Percentiles rank a stretch among this genome's conserved stretches.
These are phyloP conservation scores for Pascua sp. DNA, from an alignment of 1,284 basidiomycete genomes.

Conservation along the genomic window DNA sequence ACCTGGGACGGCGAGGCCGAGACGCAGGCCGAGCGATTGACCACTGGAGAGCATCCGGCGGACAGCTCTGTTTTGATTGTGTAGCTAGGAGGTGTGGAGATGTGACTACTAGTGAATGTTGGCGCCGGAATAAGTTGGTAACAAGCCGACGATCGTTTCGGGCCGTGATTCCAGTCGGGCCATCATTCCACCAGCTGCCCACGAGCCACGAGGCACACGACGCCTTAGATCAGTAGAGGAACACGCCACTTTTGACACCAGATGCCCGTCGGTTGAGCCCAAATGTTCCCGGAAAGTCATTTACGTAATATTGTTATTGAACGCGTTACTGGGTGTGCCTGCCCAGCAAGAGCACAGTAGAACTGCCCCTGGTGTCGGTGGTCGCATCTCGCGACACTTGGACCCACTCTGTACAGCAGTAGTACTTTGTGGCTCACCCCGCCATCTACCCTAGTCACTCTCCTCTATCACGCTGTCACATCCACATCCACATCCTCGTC, in stretches of 20 bases:
- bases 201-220: not conserved
- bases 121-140: no score
- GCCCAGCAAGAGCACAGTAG: no score
- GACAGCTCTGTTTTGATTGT: not conserved
- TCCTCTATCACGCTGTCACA: not conserved
- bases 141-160: not conserved
- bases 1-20: slow-evolving; percentile 1
- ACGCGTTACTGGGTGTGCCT: no score
- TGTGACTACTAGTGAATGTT: no score
- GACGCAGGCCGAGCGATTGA: slow-evolving; percentile 10
- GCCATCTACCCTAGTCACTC: not conserved
- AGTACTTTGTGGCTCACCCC: not conserved
- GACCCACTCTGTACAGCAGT: no score
- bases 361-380: no score
- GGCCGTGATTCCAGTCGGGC: not conserved
- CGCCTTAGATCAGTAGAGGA: not conserved
- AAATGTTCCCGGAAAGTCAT: not conserved
- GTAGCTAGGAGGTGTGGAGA: not conserved
- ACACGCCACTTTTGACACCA: not conserved
- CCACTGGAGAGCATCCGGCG: slow-evolving; percentile 8
- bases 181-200: not conserved
- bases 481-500: not conserved
- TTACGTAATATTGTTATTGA: not conserved
- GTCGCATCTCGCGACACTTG: no score
- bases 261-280: no score